Percentiles rank a stretch among this genome's conserved stretches.
Conservation (phyloP, 192 early-diverging fungal species). For the Pecoramyces ruminantium region DNA sequence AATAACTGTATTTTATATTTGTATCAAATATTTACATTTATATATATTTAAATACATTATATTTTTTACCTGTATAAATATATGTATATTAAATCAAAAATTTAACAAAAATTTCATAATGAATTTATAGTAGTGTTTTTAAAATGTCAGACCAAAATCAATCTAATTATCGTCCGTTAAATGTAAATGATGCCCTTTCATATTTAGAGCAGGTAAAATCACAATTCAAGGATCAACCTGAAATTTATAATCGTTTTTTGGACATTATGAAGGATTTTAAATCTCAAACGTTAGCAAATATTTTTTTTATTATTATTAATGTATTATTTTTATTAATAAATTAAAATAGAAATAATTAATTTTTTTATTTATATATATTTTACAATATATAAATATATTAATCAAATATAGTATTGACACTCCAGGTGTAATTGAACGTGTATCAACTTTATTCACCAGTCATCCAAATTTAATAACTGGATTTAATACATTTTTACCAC, state of each 20-base stretch:
- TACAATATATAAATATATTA: too few species aligned
- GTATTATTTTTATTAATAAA: too few species aligned
- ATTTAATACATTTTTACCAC: constrained; percentile 98
- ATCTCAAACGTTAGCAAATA: neutral
- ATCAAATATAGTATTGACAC: constrained; percentile 63
- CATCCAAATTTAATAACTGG: constrained; percentile 82
- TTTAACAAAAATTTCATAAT: too few species aligned
- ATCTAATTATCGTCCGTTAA: neutral
- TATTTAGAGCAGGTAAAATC: neutral
- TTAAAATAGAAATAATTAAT: too few species aligned
- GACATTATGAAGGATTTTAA: neutral
- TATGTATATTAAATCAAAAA: too few species aligned
- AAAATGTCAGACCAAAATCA: neutral
- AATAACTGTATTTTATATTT: too few species aligned
- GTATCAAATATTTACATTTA: too few species aligned
- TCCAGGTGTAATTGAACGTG: constrained; percentile 91
- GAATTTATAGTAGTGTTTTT: too few species aligned
- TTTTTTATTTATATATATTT: too few species aligned
- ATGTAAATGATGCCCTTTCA: neutral
- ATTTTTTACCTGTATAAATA: too few species aligned
- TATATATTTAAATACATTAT: too few species aligned
- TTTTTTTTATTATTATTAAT: too few species aligned
- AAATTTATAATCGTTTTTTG: neutral
- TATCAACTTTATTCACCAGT: constrained; percentile 84
- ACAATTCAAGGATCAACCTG: neutral